phyloP scores from a whole-genome alignment of 805 yeast species.

The Kazachstania taianensis region DNA sequence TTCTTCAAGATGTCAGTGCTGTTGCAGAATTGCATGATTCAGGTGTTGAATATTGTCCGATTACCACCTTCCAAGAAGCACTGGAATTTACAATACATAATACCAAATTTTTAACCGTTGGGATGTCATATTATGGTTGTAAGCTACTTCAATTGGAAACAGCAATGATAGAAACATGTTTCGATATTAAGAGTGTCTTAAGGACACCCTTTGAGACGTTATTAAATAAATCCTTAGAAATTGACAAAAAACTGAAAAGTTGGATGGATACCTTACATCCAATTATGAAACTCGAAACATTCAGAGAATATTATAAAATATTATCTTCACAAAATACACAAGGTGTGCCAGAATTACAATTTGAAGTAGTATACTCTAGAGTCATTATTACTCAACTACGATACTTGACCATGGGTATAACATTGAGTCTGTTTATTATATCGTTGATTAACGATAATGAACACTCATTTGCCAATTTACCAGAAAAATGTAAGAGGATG shows the following conservation, averaged over 20 bases:
- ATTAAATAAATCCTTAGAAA: slow-evolving; percentile 5
- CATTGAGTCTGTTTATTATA: slow-evolving; percentile 9
- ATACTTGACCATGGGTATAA: slow-evolving; percentile 5
- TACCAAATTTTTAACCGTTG: slow-evolving; percentile 3
- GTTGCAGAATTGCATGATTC: neutral
- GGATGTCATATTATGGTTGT: slow-evolving; percentile 7
- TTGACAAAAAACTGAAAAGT: slow-evolving; percentile 4
- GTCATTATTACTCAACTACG: slow-evolving; percentile 9
- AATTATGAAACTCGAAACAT: slow-evolving; percentile 8
- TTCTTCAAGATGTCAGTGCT: neutral
- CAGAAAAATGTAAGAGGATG: too few species aligned
- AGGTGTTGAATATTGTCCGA: neutral
- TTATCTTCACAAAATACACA: slow-evolving; percentile 3
- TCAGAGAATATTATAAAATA: slow-evolving; percentile 7
- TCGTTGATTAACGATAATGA: slow-evolving; percentile 11
- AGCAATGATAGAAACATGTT: slow-evolving; percentile 6
- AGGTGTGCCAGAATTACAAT: slow-evolving; percentile 4
- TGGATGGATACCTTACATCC: slow-evolving; percentile 11
- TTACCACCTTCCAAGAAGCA: slow-evolving; percentile 4
- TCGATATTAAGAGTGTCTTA: slow-evolving; percentile 5
- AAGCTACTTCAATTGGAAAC: slow-evolving; percentile 7
- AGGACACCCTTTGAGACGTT: slow-evolving; percentile 9
- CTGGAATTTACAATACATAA: slow-evolving; percentile 4
- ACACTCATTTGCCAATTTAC: neutral
- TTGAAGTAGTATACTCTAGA: slow-evolving; percentile 7